Evolutionary conservation across 1,284 basidiomycete genomes (phyloP), one percentile per base, ranked within the genome.

Genomic region (Tetrapyrgos nigripes): DNA sequence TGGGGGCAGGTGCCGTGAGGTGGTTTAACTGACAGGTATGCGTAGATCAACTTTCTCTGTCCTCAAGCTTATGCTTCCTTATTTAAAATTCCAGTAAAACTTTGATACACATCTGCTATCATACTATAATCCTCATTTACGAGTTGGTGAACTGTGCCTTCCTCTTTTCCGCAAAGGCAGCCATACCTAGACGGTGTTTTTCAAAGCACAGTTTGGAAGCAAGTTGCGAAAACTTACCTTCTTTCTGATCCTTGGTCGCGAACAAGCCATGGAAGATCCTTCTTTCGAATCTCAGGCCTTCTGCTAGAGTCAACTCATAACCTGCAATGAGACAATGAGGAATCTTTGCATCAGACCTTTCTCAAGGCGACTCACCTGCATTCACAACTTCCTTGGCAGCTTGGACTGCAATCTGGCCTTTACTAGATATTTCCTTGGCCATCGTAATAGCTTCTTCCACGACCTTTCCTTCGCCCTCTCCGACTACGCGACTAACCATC

Each of bases 371-470:
- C 88, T 66, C 67, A 93, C 92, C 88, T 45, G 89, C 92, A 75
- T 98, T 97, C 65, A 98, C 93, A 26, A 92, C 93, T 77, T 99
- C 97, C 79, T 99, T 99, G 56, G 84, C 95, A 49, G 96, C 96
- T 75, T 94, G 89, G 13, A 94, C 89, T 21, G 94, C 90, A 53
- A 99, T 77, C 63, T 85, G 85, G 24, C 96, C 89, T 80, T 96
- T 98, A 70, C 83, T 83, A 26, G 93, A 92, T 65, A 99, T 96
- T 47, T 79, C 81, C 61, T 83, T 85, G 0, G 91, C 97, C 68
- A 98, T 82, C 64, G 86, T 85, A 61, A 99, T 78, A 3, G 97
- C 97, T 75, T 97, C 96, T 48, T 92, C 87, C 3, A 98, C 89
- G 28, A 98, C 95, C 61, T 85, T 79, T 27, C 87, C 86, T 67